phyloP scores from a whole-genome alignment of 164 flowering plant species.

The Dillenia suffruticosa region DNA sequence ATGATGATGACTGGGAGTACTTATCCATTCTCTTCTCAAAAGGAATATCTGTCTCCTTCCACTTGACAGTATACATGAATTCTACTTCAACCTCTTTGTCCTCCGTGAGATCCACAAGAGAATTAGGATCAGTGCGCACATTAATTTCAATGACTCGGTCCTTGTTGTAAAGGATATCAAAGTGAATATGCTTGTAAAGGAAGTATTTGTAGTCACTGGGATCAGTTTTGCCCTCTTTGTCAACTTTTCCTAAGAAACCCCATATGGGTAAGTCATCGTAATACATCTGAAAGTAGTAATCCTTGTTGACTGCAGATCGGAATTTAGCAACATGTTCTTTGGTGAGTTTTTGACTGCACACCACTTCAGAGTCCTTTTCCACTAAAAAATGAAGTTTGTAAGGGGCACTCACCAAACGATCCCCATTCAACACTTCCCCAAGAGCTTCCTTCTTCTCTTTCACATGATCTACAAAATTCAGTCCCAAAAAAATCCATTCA shows the following conservation, averaged over 20 bases:
- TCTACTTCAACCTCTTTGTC: constrained; percentile 33
- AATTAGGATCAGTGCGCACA: constrained; percentile 25
- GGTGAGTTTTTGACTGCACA: constrained; percentile 28
- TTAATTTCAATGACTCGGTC: constrained; percentile 37
- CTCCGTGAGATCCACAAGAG: constrained; percentile 36
- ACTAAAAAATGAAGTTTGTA: constrained; percentile 30
- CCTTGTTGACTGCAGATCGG: constrained; percentile 27
- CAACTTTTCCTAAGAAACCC: constrained; percentile 38
- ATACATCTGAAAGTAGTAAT: constrained; percentile 41
- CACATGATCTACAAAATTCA: constrained; percentile 10
- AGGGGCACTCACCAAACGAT: constrained; percentile 35
- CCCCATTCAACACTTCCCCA: constrained; percentile 39
- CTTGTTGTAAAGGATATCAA: constrained; percentile 31
- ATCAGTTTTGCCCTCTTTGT: constrained; percentile 26
- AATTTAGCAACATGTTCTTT: constrained; percentile 24
- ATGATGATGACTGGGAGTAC: constrained; percentile 25
- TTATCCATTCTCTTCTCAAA: constrained; percentile 39
- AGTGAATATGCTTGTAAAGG: constrained; percentile 30
- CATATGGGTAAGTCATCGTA: constrained; percentile 41
- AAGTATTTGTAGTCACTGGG: constrained; percentile 29
- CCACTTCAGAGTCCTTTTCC: constrained; percentile 27
- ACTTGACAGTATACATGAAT: constrained; percentile 32
- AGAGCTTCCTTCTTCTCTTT: constrained; percentile 37
- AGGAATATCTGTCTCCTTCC: constrained; percentile 31
- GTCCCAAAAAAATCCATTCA: not conserved